phyloP scores from a whole-genome alignment of 2,329 filamentous ascomycete species.

The Pseudogymnoascus sp. region DNA sequence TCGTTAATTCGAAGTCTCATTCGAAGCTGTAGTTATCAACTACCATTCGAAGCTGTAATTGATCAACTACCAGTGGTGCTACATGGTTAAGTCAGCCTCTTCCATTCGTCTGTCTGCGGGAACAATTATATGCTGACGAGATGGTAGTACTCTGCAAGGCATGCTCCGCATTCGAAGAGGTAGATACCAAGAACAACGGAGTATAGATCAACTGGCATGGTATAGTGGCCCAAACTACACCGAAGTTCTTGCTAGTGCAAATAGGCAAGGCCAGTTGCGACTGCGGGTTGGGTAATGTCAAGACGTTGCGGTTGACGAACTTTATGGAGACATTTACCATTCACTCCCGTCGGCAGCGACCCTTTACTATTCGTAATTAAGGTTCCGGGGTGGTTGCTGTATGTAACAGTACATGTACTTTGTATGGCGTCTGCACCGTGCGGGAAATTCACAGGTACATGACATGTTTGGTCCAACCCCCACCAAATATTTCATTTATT shows the following conservation, averaged over 20 bases:
- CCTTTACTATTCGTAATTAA: conserved; percentile 5
- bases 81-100: conserved; percentile 3
- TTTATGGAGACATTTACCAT: conserved; percentile 4
- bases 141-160: not conserved
- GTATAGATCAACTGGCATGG: conserved; percentile 1
- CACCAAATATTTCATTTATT: conserved; percentile 9
- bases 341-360: not conserved
- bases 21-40: conserved; percentile 1
- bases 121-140: not conserved
- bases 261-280: conserved; percentile 3
- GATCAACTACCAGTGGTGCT: conserved; percentile 6
- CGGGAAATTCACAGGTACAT: not conserved
- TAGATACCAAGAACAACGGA: not conserved
- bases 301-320: not conserved
- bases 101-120: not conserved
- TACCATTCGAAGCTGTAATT: not conserved
- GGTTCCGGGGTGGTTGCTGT: not conserved
- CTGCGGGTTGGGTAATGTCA: not conserved
- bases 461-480: not conserved
- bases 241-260: not conserved
- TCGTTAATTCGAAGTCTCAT: not conserved
- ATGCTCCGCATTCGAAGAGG: conserved; percentile 6
- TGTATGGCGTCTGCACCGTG: not conserved
- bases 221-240: not conserved
- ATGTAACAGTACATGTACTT: not conserved